Evolutionary conservation across 768 basidiomycete genomes (phyloP), one percentile per base, ranked within the genome.

Genomic region (Tephrocybe sp.): DNA sequence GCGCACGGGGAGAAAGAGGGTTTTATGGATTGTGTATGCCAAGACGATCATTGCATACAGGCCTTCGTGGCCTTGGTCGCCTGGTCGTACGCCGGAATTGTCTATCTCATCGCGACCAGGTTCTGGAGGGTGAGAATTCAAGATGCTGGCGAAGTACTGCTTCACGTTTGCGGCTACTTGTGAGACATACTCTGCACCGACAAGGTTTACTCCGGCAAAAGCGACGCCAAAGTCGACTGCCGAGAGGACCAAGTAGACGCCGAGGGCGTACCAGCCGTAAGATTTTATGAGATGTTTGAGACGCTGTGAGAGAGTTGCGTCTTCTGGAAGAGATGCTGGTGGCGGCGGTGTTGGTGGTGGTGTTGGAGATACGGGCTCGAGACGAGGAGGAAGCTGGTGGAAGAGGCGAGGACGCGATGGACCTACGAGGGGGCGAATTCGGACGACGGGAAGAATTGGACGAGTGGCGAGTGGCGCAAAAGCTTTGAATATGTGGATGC

Each of bases 1-100:
- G 32, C 97, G 76, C 19, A 99, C 67, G 8, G 97, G 97, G 18
- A 98, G 64, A 63, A 98, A 89, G 1, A 92, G 62, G 0, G 92
- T 96, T 73, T 99, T 99, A 80, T 99, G 97, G 44, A 99, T 82
- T 16, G 89, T 87, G 68, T 95, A 99, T 3, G 97, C 96, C 59
- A 98, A 73, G 0, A 92, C 82, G 22, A 97, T 69, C 84, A 97
- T 95, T 22, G 96, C 93, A 67, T 92, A 95, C 15, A 97, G 71
- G 13, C 90, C 84, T 64, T 90, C 88, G 7, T 83, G 78, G 1
- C 85, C 79, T 1, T 66, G 65, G 36, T 53, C 51, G 44, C 57
- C 51, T 28, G 66, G 54, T 2, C 64, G 64, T 19, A 64, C 57
- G 5, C 61, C 56, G 11, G 70, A 60, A 47, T 58, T 64, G 18